These are phyloP conservation scores for Bipolaris bicolor DNA, from an alignment of 2,329 filamentous ascomycete genomes.

Conservation along the genomic window DNA sequence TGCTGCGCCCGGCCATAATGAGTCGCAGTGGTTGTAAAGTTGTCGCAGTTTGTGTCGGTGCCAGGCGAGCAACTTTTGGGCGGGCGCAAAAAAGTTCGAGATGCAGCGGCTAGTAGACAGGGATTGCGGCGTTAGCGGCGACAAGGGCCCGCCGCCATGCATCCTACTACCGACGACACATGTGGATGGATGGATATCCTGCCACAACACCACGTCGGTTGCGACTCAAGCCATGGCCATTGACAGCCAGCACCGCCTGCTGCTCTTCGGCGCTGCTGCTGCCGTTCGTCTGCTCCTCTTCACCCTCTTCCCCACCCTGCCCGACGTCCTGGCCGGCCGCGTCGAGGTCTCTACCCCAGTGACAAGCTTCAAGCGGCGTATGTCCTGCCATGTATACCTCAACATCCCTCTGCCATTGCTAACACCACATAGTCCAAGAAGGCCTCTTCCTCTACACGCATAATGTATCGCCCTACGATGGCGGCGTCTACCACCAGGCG, in stretches of 20 bases:
- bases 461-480: conserved; percentile 96
- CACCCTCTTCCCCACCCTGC: conserved; percentile 79
- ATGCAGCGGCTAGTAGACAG: conserved; percentile 28
- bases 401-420: not conserved
- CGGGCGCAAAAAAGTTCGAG: conserved; percentile 42
- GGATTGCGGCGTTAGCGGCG: conserved; percentile 27
- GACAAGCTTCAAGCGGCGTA: conserved; percentile 96
- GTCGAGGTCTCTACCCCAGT: conserved; percentile 97
- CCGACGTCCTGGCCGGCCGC: conserved; percentile 83
- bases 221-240: conserved; percentile 52
- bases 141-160: conserved; percentile 23
- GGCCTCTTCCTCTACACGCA: conserved; percentile 94
- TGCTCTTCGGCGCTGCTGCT: conserved; percentile 77
- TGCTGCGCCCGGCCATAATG: conserved; percentile 46
- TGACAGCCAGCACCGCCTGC: conserved; percentile 59
- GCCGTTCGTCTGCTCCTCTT: conserved; percentile 81
- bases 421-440: conserved; percentile 75
- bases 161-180: no score
- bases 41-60: conserved; percentile 9
- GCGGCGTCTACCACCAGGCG: conserved; percentile 78
- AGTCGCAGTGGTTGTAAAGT: not conserved
- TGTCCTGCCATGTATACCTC: conserved; percentile 18
- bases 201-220: conserved; percentile 12
- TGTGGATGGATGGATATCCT: not conserved
- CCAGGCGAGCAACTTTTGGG: conserved; percentile 17